Conservation (phyloP, 192 early-diverging fungal species). For the Coemansia biformis region DNA sequence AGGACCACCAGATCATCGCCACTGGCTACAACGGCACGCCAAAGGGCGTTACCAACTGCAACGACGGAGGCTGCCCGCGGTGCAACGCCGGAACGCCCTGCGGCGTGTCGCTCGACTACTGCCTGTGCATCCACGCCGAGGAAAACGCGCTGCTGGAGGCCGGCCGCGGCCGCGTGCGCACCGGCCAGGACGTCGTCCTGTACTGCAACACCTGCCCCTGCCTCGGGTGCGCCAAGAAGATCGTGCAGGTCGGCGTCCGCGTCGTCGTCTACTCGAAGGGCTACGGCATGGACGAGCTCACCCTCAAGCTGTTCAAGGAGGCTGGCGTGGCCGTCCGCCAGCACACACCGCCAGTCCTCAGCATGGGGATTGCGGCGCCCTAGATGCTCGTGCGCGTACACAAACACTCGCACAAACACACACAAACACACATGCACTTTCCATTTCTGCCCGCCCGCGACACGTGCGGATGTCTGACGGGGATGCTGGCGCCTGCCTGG, state of each 20-base stretch:
- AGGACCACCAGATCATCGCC: constrained; percentile 81
- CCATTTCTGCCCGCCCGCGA: no score
- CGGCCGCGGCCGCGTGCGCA: constrained; percentile 83
- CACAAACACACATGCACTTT: no score
- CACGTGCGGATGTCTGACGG: no score
- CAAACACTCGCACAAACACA: no score
- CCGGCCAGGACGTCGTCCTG: constrained; percentile 54
- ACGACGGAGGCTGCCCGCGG: constrained; percentile 86
- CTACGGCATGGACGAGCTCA: constrained; percentile 93
- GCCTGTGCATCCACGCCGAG: constrained; percentile 96
- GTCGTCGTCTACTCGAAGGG: constrained; percentile 89
- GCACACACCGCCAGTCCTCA: constrained; percentile 60
- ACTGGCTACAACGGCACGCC: constrained; percentile 99
- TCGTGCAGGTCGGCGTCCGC: constrained; percentile 87
- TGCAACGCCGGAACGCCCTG: constrained; percentile 84
- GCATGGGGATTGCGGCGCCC: constrained; percentile 48
- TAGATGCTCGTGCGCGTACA: constrained; percentile 5
- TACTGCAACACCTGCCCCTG: constrained; percentile 96
- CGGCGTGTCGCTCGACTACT: constrained; percentile 75
- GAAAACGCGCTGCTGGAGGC: constrained; percentile 98
- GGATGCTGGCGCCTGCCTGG: no score
- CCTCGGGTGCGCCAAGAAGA: constrained; percentile 91
- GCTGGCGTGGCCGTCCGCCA: constrained; percentile 77
- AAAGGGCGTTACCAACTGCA: constrained; percentile 85
- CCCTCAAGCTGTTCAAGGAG: constrained; percentile 72